These are phyloP conservation scores for Bertia moriformis DNA, from an alignment of 2,329 filamentous ascomycete species.

Conservation along the genomic window DNA sequence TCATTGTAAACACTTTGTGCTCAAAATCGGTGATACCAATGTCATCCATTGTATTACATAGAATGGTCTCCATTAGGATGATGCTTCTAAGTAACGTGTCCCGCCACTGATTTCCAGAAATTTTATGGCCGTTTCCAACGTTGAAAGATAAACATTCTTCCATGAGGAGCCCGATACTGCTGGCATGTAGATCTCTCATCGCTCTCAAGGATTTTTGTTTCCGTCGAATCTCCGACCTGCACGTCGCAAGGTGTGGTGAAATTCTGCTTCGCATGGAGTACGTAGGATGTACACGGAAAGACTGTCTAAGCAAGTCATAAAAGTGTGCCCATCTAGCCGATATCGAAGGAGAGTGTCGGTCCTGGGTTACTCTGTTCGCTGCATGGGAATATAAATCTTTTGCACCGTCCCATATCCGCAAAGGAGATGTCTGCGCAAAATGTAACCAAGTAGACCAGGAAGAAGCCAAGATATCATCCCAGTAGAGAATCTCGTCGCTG, in stretches of 20 bases:
- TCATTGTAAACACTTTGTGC: slow-evolving; percentile 34
- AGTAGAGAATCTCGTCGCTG: slow-evolving; percentile 84
- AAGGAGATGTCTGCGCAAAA: slow-evolving; percentile 70
- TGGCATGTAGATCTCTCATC: neutral
- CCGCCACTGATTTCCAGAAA: neutral
- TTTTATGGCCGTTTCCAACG: neutral
- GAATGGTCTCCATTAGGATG: neutral
- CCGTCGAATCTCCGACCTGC: neutral
- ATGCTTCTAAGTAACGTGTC: neutral
- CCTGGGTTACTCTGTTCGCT: too few relatives aligned
- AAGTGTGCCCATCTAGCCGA: slow-evolving; percentile 8
- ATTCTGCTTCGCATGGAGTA: neutral
- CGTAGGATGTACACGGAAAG: neutral
- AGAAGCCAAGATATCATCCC: slow-evolving; percentile 75
- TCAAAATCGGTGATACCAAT: neutral
- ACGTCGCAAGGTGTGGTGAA: neutral
- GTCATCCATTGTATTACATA: neutral
- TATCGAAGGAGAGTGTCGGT: slow-evolving; percentile 10
- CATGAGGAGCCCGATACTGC: neutral
- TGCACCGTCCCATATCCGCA: slow-evolving; percentile 43
- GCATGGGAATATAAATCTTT: slow-evolving; percentile 11
- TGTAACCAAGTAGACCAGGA: slow-evolving; percentile 69
- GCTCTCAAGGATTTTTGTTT: neutral
- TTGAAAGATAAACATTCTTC: neutral
- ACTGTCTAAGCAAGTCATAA: slow-evolving; percentile 10